phyloP scores from a whole-genome alignment of 2,329 filamentous ascomycete species.

The Fusarium pininemorale region DNA sequence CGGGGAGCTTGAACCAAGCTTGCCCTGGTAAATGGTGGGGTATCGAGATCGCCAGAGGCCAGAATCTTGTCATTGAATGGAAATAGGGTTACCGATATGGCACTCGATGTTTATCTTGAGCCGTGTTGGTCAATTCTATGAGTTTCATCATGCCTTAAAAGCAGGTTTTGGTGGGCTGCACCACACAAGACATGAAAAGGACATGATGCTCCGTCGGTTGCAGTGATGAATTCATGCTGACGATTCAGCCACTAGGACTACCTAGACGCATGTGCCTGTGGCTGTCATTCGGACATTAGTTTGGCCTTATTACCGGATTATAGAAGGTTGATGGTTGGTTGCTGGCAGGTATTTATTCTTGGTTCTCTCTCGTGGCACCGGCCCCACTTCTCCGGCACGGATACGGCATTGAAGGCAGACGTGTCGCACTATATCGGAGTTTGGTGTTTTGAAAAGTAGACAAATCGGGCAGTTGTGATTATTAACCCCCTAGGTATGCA shows the following conservation, averaged over 20 bases:
- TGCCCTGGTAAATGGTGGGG: slow-evolving; percentile 20
- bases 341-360: not conserved
- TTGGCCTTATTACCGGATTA: slow-evolving; percentile 11
- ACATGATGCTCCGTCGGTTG: not conserved
- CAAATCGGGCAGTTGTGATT: not conserved
- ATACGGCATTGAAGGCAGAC: not conserved
- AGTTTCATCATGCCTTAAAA: slow-evolving; percentile 14
- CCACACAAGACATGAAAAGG: not conserved
- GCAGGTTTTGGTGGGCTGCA: slow-evolving; percentile 18
- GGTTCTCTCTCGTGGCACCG: not conserved
- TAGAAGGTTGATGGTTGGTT: not conserved
- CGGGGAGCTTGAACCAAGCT: slow-evolving; percentile 18
- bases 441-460: not conserved
- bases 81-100: not conserved
- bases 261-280: not conserved
- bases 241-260: not conserved
- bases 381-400: slow-evolving; percentile 28
- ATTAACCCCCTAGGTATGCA: not conserved
- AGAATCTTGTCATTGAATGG: slow-evolving; percentile 9
- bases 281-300: not conserved
- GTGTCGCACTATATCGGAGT: not conserved
- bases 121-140: not conserved
- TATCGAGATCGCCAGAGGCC: slow-evolving; percentile 23
- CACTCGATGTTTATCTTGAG: not conserved
- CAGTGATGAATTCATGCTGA: slow-evolving; percentile 8